Conservation (phyloP, 1,284 basidiomycete species). For the Cryptococcus sp. region DNA sequence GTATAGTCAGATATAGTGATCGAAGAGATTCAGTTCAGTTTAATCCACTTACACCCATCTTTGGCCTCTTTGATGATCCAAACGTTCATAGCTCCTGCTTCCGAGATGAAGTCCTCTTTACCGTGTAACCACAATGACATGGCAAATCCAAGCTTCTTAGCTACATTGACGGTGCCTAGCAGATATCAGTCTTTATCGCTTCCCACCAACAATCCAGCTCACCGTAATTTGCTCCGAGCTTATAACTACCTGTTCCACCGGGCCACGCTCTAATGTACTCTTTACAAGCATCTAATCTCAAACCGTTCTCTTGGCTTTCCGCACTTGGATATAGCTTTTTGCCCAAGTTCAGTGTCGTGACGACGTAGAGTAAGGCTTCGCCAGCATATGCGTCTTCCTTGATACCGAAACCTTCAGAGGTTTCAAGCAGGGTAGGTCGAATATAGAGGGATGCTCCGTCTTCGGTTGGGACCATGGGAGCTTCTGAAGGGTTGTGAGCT, state of each 20-base stretch:
- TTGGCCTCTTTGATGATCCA: constrained; percentile 40
- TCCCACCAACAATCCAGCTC: constrained; percentile 2
- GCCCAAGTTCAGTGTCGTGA: constrained; percentile 40
- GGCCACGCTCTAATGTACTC: constrained; percentile 45
- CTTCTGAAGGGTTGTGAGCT: constrained; percentile 11
- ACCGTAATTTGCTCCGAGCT: constrained; percentile 46
- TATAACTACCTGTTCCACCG: constrained; percentile 42
- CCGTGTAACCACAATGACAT: constrained; percentile 46
- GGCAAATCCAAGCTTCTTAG: constrained; percentile 41
- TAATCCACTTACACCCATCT: constrained; percentile 30
- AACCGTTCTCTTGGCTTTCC: constrained; percentile 20
- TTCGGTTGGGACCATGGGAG: constrained; percentile 29
- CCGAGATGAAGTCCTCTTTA: constrained; percentile 39
- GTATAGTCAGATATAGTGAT: not conserved
- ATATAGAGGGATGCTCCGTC: constrained; percentile 44
- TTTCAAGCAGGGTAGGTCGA: constrained; percentile 43
- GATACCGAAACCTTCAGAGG: constrained; percentile 43
- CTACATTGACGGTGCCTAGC: constrained; percentile 37
- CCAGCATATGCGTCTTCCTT: constrained; percentile 40
- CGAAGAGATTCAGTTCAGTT: too few species aligned
- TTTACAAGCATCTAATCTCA: constrained; percentile 39
- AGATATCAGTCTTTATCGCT: not conserved
- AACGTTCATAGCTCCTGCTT: constrained; percentile 45
- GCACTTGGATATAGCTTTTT: constrained; percentile 36
- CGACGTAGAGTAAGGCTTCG: constrained; percentile 41